phyloP scores from a whole-genome alignment of 305 asterid genomes.

The Salvia sclarea region DNA sequence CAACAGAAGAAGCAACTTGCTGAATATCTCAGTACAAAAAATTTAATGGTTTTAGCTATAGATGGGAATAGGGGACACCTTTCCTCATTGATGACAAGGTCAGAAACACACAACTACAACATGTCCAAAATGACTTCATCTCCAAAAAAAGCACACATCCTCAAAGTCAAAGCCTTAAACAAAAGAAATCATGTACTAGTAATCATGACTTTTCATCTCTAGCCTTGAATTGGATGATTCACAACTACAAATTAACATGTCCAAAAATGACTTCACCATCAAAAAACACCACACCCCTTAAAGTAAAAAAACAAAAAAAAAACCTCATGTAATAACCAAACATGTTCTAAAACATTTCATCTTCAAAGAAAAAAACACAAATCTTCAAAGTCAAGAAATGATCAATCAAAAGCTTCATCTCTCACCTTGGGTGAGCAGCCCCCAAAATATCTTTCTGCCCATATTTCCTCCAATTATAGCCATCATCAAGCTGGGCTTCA shows the following conservation, averaged over 20 bases:
- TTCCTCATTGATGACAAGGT: conserved; percentile 9
- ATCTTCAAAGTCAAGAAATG: conserved; percentile 9
- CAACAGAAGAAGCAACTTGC: conserved; percentile 23
- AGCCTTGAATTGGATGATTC: not conserved
- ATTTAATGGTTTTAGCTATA: not conserved
- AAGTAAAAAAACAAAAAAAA: conserved; percentile 29
- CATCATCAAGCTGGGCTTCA: conserved; percentile 65
- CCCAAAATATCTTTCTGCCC: conserved; percentile 89
- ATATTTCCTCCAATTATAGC: conserved; percentile 82
- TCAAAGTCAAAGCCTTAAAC: conserved; percentile 24
- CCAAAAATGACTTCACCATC: not conserved
- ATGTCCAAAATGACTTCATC: conserved; percentile 7
- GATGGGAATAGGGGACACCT: not conserved
- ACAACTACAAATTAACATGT: conserved; percentile 16
- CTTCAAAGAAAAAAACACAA: not conserved
- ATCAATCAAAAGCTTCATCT: not conserved
- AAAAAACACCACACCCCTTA: not conserved
- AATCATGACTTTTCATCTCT: not conserved
- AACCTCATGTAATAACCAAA: not conserved
- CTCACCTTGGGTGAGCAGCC: conserved; percentile 74
- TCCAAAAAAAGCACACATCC: not conserved
- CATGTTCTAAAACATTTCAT: not conserved
- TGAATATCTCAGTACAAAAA: not conserved
- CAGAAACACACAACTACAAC: not conserved
- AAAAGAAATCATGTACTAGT: not conserved